Base-by-base conservation (phyloP, 345 rosid genomes). In the Sonneratia caseolaris region DNA sequence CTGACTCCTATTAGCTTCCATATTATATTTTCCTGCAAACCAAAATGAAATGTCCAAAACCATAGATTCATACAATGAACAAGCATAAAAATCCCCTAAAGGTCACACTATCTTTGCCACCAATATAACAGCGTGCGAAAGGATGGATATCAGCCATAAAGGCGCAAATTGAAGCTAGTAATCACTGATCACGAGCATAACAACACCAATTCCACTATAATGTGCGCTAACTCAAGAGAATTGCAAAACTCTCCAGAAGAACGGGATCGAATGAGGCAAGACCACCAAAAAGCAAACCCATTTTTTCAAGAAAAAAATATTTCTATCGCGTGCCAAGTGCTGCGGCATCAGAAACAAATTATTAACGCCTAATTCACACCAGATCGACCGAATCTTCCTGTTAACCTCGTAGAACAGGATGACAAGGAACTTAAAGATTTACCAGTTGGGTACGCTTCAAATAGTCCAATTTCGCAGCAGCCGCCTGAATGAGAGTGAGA, bases 1-100 rank as follows among this genome's bases (percentile, higher is more conserved):
- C 72, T 87, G 93, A 75, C 93, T 85, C 76, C 96, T 85, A 79
- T 27, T 79, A 27, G 84, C 59, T n/a, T 85, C 93, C 97, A 93
- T 92, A 18, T 16, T 82, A 93, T 92, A 18, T 16, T 82, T 77
- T 77, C 82, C 72, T 73, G 48, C 51, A 68, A 18, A 16, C 66
- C 3, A 12, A 24, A 62, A 62, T 13, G 37, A 62, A 35, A 35
- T 27, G 13, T 12, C 16, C 3, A 62, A 62, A 27, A 14, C 3
- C 38, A n/a, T 57, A 57, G n/a, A 57, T n/a, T 57, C 4, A 57
- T 57, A 8, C 32, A 22, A 57, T 3, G 27, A 22, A 57, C 35
- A 21, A 22, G n/a, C 59, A 57, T 10, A 5, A 57, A 7, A n/a
- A 3, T 32, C 64, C 35, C 59, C n/a, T 53, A 53, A 53, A 53